Percentiles rank a stretch among this genome's conserved stretches.
Evolutionary conservation across 495 filamentous ascomycete species (phyloP).

Genomic region (Neurospora terricola): DNA sequence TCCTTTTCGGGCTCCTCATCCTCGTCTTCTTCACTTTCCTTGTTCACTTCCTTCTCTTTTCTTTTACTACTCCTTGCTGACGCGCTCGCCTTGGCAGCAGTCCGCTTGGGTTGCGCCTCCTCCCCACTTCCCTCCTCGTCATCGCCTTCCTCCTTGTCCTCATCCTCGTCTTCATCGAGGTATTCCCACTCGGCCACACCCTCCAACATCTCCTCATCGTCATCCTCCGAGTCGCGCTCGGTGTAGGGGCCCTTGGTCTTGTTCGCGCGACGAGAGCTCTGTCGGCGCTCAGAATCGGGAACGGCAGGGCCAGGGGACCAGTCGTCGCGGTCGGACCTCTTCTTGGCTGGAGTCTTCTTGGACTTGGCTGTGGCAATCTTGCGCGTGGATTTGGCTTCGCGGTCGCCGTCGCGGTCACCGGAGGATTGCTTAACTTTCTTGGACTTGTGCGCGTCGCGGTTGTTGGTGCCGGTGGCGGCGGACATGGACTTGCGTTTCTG

Average conservation of each 20-base stretch:
- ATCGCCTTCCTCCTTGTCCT: not conserved
- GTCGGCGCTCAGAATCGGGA: constrained; percentile 33
- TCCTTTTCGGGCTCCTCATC: constrained; percentile 6
- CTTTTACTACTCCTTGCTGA: not conserved
- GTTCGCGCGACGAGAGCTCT: constrained; percentile 39
- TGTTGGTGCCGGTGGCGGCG: constrained; percentile 16
- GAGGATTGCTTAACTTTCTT: constrained; percentile 16
- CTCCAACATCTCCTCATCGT: constrained; percentile 48
- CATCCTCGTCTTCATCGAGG: constrained; percentile 14
- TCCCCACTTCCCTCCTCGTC: not conserved
- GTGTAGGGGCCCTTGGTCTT: constrained; percentile 25
- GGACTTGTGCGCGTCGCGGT: constrained; percentile 15
- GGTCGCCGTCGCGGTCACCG: not conserved
- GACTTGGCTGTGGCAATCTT: constrained; percentile 19
- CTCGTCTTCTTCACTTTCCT: constrained; percentile 4
- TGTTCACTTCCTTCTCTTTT: not conserved
- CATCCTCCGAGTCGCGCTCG: constrained; percentile 42
- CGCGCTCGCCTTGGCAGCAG: not conserved
- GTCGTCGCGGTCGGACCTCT: constrained; percentile 21
- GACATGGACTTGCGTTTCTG: constrained; percentile 37
- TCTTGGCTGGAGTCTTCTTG: constrained; percentile 25
- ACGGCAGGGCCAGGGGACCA: constrained; percentile 12
- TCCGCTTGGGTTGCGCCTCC: not conserved
- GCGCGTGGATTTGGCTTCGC: not conserved
- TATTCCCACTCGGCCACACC: constrained; percentile 49